Conservation (phyloP, 2,329 filamentous ascomycete genomes). For the Helminthosporium solani region DNA sequence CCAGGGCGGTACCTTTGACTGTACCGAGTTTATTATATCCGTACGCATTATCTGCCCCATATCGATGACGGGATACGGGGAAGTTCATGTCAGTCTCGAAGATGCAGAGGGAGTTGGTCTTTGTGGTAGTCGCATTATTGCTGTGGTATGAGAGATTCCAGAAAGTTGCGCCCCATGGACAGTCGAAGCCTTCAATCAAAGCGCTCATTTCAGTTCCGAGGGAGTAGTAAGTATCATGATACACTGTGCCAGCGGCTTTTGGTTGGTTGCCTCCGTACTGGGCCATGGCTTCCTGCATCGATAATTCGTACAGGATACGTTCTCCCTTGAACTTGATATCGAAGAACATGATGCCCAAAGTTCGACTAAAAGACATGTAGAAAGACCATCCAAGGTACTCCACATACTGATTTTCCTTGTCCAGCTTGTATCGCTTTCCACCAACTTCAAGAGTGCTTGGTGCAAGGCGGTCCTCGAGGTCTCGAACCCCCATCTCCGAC, state of each 20-base stretch:
- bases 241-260: conserved; percentile 47
- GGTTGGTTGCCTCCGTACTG: conserved; percentile 55
- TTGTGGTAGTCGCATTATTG: conserved; percentile 47
- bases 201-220: conserved; percentile 46
- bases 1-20: conserved; percentile 37
- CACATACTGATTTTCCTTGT: conserved; percentile 47
- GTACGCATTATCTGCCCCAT: conserved; percentile 18
- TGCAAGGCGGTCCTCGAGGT: conserved; percentile 47
- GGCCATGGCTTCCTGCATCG: conserved; percentile 57
- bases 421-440: conserved; percentile 46
- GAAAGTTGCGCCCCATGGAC: conserved; percentile 53
- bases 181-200: conserved; percentile 54
- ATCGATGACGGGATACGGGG: conserved; percentile 37
- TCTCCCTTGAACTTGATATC: conserved; percentile 58
- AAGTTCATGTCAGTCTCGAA: conserved; percentile 35
- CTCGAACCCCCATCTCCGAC: conserved; percentile 25
- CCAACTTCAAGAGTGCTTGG: conserved; percentile 43
- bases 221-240: conserved; percentile 51
- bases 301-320: conserved; percentile 57
- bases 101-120: conserved; percentile 54
- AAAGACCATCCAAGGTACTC: conserved; percentile 55
- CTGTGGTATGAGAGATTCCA: conserved; percentile 51
- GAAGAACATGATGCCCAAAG: conserved; percentile 53
- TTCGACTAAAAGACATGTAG: conserved; percentile 52
- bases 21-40: conserved; percentile 26